Percentiles rank a stretch among this genome's conserved stretches.
phyloP scores from a whole-genome alignment of 2,329 filamentous ascomycete genomes.

The Monilinia vaccinii-corymbosi region DNA sequence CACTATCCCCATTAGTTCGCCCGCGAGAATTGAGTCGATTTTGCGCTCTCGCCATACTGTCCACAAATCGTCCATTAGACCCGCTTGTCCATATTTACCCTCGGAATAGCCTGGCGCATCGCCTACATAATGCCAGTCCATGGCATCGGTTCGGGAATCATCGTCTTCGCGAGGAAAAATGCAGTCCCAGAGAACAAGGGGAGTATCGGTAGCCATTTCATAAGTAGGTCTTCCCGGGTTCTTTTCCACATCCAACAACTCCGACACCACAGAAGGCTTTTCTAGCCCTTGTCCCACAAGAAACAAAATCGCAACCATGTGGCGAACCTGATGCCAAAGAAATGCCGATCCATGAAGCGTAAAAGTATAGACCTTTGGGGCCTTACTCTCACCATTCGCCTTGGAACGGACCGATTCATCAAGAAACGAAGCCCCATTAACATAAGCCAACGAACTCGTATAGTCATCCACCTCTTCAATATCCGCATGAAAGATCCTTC shows the following conservation, averaged over 20 bases:
- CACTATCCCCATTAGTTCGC: conserved; percentile 59
- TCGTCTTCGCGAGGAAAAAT: conserved; percentile 58
- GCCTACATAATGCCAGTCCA: conserved; percentile 74
- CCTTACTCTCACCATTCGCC: not conserved
- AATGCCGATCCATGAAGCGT: conserved; percentile 86
- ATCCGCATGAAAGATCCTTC: conserved; percentile 70
- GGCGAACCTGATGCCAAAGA: conserved; percentile 95
- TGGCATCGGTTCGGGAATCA: conserved; percentile 42
- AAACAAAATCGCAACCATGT: conserved; percentile 91
- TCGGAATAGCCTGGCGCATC: conserved; percentile 49
- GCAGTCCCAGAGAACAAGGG: conserved; percentile 93
- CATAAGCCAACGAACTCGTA: conserved; percentile 46
- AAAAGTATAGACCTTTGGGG: conserved; percentile 72
- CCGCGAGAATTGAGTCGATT: conserved; percentile 81
- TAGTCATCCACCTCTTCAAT: conserved; percentile 60
- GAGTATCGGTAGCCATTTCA: conserved; percentile 81
- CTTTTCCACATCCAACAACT: conserved; percentile 62
- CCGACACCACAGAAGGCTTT: conserved; percentile 58
- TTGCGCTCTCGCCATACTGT: conserved; percentile 72
- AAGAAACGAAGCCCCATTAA: conserved; percentile 27
- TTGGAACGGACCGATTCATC: not conserved
- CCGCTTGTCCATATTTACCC: conserved; percentile 53
- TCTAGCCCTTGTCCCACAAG: conserved; percentile 85
- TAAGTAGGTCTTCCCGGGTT: conserved; percentile 76
- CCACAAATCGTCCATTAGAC: conserved; percentile 72